Evolutionary conservation across 2,329 filamentous ascomycete species (phyloP).

Genomic region (Phyllosticta citribraziliensis): DNA sequence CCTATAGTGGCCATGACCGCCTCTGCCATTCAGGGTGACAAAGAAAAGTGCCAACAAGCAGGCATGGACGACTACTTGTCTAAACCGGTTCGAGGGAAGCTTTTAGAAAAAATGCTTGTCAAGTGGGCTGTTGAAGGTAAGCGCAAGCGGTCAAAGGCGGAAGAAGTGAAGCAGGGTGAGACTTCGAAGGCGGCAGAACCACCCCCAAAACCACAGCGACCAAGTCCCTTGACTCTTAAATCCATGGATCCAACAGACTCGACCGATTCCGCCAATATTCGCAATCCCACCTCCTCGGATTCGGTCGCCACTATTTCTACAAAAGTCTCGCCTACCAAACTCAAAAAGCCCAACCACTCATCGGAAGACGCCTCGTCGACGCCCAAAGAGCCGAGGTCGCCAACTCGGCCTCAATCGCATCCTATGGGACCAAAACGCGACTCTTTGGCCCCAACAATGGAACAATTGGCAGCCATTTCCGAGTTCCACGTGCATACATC

Average conservation of each 20-base stretch:
- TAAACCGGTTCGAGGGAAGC: conserved; percentile 62
- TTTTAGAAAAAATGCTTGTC: conserved; percentile 61
- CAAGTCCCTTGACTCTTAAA: background rate
- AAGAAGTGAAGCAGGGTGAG: background rate
- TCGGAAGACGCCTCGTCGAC: conserved; percentile 3
- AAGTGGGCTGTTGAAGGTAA: conserved; percentile 51
- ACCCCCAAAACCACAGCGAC: background rate
- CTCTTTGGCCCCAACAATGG: conserved; percentile 16
- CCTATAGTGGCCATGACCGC: conserved; percentile 78
- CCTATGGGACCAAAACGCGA: background rate
- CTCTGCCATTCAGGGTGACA: conserved; percentile 66
- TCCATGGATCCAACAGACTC: background rate
- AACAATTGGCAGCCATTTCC: conserved; percentile 26
- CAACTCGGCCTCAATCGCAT: background rate
- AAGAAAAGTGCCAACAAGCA: conserved; percentile 61
- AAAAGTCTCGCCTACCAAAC: conserved; percentile 11
- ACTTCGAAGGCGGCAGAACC: background rate
- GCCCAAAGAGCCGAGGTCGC: background rate
- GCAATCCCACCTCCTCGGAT: background rate
- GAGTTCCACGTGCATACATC: conserved; percentile 29
- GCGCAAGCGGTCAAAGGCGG: conserved; percentile 16
- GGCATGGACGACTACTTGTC: conserved; percentile 70
- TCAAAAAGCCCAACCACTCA: conserved; percentile 25
- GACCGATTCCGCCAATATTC: too few relatives aligned
- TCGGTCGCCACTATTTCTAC: background rate